Evolutionary conservation across 306 rosid genomes (phyloP), one percentile per base, ranked within the genome.

Genomic region (Corylus avellana): DNA sequence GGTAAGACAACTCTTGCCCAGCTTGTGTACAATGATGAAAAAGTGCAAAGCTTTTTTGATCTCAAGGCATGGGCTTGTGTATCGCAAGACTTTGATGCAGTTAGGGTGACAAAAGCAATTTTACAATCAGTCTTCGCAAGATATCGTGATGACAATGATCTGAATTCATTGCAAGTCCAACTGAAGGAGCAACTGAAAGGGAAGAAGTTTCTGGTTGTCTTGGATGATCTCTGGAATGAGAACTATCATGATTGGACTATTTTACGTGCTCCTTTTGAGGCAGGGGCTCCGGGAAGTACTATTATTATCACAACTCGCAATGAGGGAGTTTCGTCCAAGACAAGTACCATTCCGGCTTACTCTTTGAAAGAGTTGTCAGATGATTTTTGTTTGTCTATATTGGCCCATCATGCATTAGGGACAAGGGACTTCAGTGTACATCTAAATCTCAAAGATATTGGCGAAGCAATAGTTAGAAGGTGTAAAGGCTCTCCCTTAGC

Each of bases 261-360:
- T 11, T 17, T 78, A 54, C 73, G 53, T 32, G 25, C 22, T 32
- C 16, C 42, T 1, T 78, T 78, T 20, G 22, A 57, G 29, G 59
- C 57, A 44, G 82, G 82, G 2, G 73, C 77, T 8, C 22, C 14
- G 11, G 82, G 77, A 29, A 27, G 62, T 29, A 58, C 49, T 12
- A 48, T 78, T 71, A 2, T 78, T 4, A 13, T 71, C 62, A 78
- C 77, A 6, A 58, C 77, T 71, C 77, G 53, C 18, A 29, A 57
- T 13, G 12, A 7, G 2, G 63, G 39, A n/a, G 77, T 70, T 58
- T 57, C 82, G 18, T 12, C 18, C 20, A 58, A 18, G 12, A 71
- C 37, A 25, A 53, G 82, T 13, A 6, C 6, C 77, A 58, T 75
- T 27, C 25, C 1, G 12, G 8, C 46, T 42, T 42, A 42, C 46